These are phyloP conservation scores for Schizopora paradoxa DNA, from an alignment of 1,284 basidiomycete species.

Conservation along the genomic window DNA sequence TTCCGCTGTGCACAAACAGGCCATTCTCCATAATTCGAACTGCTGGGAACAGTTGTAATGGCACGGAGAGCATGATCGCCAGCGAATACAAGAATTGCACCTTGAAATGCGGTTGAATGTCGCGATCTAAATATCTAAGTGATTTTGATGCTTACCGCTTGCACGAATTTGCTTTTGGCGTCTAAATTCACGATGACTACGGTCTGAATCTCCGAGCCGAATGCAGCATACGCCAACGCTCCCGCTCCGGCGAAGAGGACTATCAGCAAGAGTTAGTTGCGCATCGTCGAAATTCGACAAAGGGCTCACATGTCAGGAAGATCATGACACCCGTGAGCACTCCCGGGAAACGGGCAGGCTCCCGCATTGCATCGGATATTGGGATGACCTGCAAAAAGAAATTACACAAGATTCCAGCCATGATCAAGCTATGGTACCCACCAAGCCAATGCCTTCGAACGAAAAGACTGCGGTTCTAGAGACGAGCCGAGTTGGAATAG, in stretches of 20 bases:
- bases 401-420: slow-evolving; percentile 5
- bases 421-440: slow-evolving; percentile 32
- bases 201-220: slow-evolving; percentile 84
- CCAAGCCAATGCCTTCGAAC: slow-evolving; percentile 95
- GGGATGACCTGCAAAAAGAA: slow-evolving; percentile 66
- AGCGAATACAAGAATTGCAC: slow-evolving; percentile 86
- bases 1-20: slow-evolving; percentile 89
- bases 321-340: slow-evolving; percentile 91
- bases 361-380: slow-evolving; percentile 94
- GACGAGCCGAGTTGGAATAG: slow-evolving; percentile 5
- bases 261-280: slow-evolving; percentile 26
- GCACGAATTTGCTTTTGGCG: slow-evolving; percentile 80
- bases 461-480: slow-evolving; percentile 90
- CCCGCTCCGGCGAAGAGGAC: slow-evolving; percentile 91
- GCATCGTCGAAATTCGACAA: slow-evolving; percentile 2
- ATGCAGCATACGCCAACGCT: slow-evolving; percentile 82
- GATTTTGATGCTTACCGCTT: slow-evolving; percentile 51
- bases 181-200: slow-evolving; percentile 96
- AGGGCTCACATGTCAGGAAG: slow-evolving; percentile 55
- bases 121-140: slow-evolving; percentile 1
- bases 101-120: too few species aligned
- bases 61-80: slow-evolving; percentile 91
- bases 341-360: slow-evolving; percentile 89
- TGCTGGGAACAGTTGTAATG: slow-evolving; percentile 96
- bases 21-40: slow-evolving; percentile 97